These are phyloP conservation scores for Pseudocercospora vitis DNA, from an alignment of 2,329 filamentous ascomycete genomes.

Conservation along the genomic window DNA sequence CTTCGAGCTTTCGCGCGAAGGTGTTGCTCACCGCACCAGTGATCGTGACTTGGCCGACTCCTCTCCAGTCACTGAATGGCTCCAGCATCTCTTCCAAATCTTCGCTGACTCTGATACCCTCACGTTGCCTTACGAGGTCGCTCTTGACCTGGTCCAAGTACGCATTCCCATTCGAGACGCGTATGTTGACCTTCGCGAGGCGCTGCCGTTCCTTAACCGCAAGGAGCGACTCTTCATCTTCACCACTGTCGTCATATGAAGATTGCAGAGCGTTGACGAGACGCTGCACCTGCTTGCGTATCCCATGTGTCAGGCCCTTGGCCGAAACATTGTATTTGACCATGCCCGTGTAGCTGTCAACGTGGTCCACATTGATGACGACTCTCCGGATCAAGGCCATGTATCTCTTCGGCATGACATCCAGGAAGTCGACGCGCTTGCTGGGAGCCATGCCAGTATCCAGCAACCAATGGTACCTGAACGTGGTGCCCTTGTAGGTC, in stretches of 20 bases:
- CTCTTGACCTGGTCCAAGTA: slow-evolving; percentile 35
- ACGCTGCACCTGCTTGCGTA: slow-evolving; percentile 43
- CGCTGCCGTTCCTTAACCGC: slow-evolving; percentile 6
- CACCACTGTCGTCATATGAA: slow-evolving; percentile 23
- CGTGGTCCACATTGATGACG: slow-evolving; percentile 48
- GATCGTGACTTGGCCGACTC: slow-evolving; percentile 40
- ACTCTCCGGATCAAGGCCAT: slow-evolving; percentile 44
- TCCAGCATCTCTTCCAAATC: slow-evolving; percentile 46
- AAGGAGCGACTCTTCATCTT: background rate
- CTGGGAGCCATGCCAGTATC: slow-evolving; percentile 44
- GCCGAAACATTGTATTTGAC: slow-evolving; percentile 54
- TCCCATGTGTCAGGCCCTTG: slow-evolving; percentile 45
- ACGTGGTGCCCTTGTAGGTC: slow-evolving; percentile 45
- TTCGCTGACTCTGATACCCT: slow-evolving; percentile 34
- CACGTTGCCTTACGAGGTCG: slow-evolving; percentile 31
- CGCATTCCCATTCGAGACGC: slow-evolving; percentile 36
- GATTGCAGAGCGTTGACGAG: slow-evolving; percentile 42
- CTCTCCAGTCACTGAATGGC: slow-evolving; percentile 42
- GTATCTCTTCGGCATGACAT: slow-evolving; percentile 45
- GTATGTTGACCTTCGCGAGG: slow-evolving; percentile 29
- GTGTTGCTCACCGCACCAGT: slow-evolving; percentile 43
- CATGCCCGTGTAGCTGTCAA: slow-evolving; percentile 53
- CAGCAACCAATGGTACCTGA: slow-evolving; percentile 48
- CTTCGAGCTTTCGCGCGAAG: slow-evolving; percentile 39
- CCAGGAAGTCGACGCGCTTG: slow-evolving; percentile 43